phyloP scores from a whole-genome alignment of 805 yeast species.

The Kockiozyma suomiensis region DNA sequence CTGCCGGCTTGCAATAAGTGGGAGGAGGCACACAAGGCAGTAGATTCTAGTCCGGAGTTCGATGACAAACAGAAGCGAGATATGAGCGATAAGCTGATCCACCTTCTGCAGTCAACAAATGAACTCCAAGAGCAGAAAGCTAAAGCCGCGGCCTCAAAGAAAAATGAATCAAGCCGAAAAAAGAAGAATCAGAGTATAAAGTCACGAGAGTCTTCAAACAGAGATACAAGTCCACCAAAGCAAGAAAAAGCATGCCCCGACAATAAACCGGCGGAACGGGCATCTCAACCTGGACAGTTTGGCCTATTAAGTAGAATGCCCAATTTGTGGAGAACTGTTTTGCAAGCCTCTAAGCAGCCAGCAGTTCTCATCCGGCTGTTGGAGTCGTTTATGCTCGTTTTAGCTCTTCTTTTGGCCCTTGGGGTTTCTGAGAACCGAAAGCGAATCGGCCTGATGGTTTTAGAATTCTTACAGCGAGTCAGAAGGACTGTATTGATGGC shows the following conservation, averaged over 20 bases:
- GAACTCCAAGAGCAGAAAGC: slow-evolving; percentile 5
- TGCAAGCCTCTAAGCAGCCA: background rate
- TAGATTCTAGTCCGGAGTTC: background rate
- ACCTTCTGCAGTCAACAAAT: background rate
- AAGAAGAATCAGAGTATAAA: background rate
- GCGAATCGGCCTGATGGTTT: background rate
- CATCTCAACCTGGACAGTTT: background rate
- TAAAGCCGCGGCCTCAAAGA: background rate
- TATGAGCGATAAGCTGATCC: background rate
- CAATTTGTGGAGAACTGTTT: background rate
- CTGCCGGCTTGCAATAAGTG: slow-evolving; percentile 22
- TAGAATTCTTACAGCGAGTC: background rate
- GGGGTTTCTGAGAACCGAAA: slow-evolving; percentile 21
- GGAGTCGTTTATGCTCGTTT: slow-evolving; percentile 7
- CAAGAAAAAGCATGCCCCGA: too few relatives aligned
- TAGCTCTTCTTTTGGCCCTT: slow-evolving; percentile 11
- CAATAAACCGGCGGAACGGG: background rate
- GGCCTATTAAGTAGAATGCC: background rate
- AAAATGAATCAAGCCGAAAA: background rate
- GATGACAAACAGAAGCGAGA: background rate
- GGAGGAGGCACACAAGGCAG: slow-evolving; percentile 9
- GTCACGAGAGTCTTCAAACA: background rate
- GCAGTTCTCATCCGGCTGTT: slow-evolving; percentile 9
- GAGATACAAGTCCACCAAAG: background rate
- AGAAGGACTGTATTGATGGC: slow-evolving; percentile 18